Conservation (phyloP, 2,329 filamentous ascomycete species). For the Pseudogymnoascus verrucosus region DNA sequence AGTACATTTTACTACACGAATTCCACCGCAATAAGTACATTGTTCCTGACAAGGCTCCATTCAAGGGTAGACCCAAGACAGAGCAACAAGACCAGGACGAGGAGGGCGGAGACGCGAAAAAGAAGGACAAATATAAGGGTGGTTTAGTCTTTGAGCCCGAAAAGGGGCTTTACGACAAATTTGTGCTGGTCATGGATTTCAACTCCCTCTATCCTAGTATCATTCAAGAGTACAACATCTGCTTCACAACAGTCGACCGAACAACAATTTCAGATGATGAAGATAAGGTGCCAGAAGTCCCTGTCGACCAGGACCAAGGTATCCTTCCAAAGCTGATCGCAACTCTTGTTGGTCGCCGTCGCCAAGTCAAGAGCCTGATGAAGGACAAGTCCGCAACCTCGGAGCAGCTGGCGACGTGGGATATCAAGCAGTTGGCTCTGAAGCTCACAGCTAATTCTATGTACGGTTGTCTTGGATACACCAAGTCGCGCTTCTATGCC, state of each 20-base stretch:
- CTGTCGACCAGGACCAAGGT: constrained; percentile 67
- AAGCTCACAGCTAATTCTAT: constrained; percentile 99
- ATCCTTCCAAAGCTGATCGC: constrained; percentile 87
- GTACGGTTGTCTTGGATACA: constrained; percentile 97
- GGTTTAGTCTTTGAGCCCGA: constrained; percentile 97
- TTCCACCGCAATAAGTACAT: constrained; percentile 97
- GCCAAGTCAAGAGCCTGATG: constrained; percentile 94
- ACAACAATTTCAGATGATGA: constrained; percentile 65
- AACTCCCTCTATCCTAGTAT: constrained; percentile 99
- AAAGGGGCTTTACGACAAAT: constrained; percentile 96
- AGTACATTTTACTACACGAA: constrained; percentile 97
- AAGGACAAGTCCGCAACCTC: constrained; percentile 81
- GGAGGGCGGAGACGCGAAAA: constrained; percentile 66
- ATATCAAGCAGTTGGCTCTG: constrained; percentile 93
- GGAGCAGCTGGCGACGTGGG: constrained; percentile 88
- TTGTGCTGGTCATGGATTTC: constrained; percentile 99
- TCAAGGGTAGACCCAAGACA: constrained; percentile 63
- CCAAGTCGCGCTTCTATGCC: constrained; percentile 94
- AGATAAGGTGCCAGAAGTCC: constrained; percentile 82
- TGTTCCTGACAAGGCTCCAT: constrained; percentile 86
- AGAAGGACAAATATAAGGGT: constrained; percentile 99
- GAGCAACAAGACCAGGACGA: constrained; percentile 66
- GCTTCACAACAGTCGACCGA: constrained; percentile 93
- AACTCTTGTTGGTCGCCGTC: constrained; percentile 79
- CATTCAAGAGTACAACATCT: constrained; percentile 99